Percentiles rank a stretch among this genome's conserved stretches.
phyloP scores from a whole-genome alignment of 169 alveolate genomes.

The Amoebophrya sp. region DNA sequence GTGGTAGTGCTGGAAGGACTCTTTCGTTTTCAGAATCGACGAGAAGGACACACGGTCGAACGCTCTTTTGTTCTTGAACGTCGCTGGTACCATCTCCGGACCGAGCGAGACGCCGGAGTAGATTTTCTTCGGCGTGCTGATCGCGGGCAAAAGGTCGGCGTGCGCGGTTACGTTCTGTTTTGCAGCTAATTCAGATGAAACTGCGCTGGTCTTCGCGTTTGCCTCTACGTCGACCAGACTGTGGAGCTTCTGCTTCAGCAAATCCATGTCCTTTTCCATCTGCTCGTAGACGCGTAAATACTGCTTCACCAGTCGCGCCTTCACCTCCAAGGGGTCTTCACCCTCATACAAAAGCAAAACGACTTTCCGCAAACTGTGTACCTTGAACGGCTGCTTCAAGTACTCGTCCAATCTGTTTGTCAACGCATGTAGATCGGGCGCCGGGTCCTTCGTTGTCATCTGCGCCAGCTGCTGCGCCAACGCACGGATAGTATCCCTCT shows the following conservation, averaged over 20 bases:
- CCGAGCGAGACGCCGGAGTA: neutral
- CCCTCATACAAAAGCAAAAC: neutral
- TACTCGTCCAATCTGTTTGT: neutral
- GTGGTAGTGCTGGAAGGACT: neutral
- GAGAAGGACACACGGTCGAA: neutral
- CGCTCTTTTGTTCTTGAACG: neutral
- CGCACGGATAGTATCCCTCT: neutral
- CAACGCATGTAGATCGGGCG: neutral
- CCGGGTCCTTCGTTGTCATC: neutral
- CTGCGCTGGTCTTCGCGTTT: too few relatives aligned
- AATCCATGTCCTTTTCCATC: neutral
- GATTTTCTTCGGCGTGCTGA: neutral
- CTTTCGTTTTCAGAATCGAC: neutral
- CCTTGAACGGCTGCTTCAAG: neutral
- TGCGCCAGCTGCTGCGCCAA: neutral
- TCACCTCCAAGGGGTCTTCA: neutral
- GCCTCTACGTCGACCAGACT: neutral
- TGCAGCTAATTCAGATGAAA: too few relatives aligned
- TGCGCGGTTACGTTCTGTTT: too few relatives aligned
- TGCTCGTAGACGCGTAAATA: neutral
- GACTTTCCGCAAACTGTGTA: neutral
- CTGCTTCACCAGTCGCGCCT: neutral
- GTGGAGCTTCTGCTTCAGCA: neutral
- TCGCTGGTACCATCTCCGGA: neutral
- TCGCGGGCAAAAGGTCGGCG: neutral